These are phyloP conservation scores for Corymbia maculata DNA, from an alignment of 345 rosid genomes.

Conservation along the genomic window DNA sequence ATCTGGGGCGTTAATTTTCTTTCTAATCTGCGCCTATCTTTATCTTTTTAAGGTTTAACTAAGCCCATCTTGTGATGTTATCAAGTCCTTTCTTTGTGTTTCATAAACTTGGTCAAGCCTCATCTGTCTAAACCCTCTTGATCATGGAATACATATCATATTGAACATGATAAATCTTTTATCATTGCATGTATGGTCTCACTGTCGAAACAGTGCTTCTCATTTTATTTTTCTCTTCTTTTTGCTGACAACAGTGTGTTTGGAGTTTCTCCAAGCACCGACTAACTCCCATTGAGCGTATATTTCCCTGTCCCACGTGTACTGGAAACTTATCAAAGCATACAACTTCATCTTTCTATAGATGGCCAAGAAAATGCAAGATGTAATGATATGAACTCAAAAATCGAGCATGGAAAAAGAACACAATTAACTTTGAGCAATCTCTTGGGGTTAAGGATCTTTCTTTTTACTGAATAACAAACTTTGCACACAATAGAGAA, in stretches of 20 bases:
- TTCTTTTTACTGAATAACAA: not conserved
- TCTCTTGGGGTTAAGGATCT: not conserved
- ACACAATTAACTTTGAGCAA: not conserved
- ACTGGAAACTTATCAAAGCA: not conserved
- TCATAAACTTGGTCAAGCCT: not conserved
- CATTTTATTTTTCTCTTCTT: not conserved
- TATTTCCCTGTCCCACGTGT: not conserved
- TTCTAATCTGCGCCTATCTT: not conserved
- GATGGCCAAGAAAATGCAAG: not conserved
- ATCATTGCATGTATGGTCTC: not conserved
- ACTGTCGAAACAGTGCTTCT: not conserved
- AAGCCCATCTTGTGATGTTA: not conserved
- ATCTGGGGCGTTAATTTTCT: not conserved
- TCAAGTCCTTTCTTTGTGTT: not conserved
- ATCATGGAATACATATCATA: not conserved
- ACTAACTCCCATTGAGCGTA: not conserved
- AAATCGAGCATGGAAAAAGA: not conserved
- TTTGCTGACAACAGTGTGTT: not conserved
- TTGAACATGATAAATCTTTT: not conserved
- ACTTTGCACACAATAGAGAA: not conserved
- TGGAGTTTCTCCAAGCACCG: not conserved
- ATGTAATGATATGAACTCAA: not conserved
- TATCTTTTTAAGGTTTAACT: not conserved
- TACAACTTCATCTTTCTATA: not conserved
- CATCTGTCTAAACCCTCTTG: not conserved